Evolutionary conservation across 768 basidiomycete genomes (phyloP), one percentile per base, ranked within the genome.

Genomic region (Pleurotus citrinopileatus): DNA sequence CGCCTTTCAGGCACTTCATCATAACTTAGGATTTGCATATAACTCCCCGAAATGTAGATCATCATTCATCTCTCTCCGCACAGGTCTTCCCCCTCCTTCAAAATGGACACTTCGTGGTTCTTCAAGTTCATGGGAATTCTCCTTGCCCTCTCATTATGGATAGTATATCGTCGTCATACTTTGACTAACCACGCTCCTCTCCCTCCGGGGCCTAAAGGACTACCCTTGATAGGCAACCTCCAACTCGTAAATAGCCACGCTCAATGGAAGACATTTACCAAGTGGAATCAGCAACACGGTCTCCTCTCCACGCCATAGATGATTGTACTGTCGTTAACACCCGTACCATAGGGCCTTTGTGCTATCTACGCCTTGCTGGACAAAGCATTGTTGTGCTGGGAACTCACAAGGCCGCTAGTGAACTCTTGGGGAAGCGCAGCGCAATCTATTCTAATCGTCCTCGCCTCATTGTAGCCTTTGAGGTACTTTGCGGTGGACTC

Each of bases 361-460:
- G 57, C 23, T 58, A 59, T 28, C 26, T 62, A 9, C 44, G 56
- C 27, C 12, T 60, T 6, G 64, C 55, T 43, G 59, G 66, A 13
- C 44, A 60, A 22, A 36, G 53, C 5, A 53, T 68, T 10, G 12
- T 73, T 22, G 59, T 73, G 3, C 46, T 71, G 13, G 73, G 72
- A 57, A 63, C 61, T 22, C 60, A 62, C 40, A 61, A 61, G 43
- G 59, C 64, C 15, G 70, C 66, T 1, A 50, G 42, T 5, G 73
- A 76, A 13, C 59, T 76, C 17, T 58, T 73, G 50, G 50, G 71
- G 20, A 63, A 64, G n/a, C 64, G 69, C 12, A 58, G 59, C 13
- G 43, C 42, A 5, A 66, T 59, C 22, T 67, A 70, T 48, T 61
- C 60, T 1, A 59, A 66, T 47, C 54, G 68, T 3, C 65, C 64